Conservation (phyloP, 169 alveolate species). For the Cryptosporidium ryanae region DNA sequence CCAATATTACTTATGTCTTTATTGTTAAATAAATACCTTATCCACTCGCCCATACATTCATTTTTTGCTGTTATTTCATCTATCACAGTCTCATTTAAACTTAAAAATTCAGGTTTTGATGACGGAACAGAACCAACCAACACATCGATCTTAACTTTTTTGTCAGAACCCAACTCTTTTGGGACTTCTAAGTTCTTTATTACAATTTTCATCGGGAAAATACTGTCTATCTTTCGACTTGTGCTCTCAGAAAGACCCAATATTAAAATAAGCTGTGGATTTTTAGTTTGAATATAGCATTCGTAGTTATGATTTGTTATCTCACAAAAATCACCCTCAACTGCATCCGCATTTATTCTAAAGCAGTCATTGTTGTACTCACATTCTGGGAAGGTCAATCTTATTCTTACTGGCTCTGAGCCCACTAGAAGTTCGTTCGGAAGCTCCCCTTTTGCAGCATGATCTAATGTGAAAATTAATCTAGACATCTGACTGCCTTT, state of each 20-base stretch:
- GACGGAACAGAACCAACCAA: conserved; percentile 30
- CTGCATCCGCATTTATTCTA: conserved; percentile 14
- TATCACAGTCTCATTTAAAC: conserved; percentile 13
- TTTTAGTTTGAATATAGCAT: conserved; percentile 29
- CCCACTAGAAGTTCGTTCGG: neutral
- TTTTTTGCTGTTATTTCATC: conserved; percentile 13
- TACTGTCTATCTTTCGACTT: conserved; percentile 1
- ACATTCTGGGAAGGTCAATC: conserved; percentile 60
- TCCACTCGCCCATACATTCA: conserved; percentile 58
- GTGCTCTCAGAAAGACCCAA: conserved; percentile 31
- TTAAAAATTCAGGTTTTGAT: conserved; percentile 46
- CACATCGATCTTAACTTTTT: conserved; percentile 17
- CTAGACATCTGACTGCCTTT: conserved; percentile 32
- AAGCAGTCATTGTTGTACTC: conserved; percentile 20
- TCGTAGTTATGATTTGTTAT: conserved; percentile 19
- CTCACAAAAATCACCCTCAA: conserved; percentile 23
- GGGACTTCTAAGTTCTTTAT: conserved; percentile 20
- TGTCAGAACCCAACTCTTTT: neutral
- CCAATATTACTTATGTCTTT: too few relatives aligned
- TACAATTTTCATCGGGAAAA: conserved; percentile 38
- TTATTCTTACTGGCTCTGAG: conserved; percentile 37
- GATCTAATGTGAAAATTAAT: neutral
- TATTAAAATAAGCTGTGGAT: conserved; percentile 24
- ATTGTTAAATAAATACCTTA: neutral
- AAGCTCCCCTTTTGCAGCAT: neutral